Percentiles rank a stretch among this genome's conserved stretches.
Evolutionary conservation across 2,329 filamentous ascomycete genomes (phyloP).

Genomic region (Hymenoscyphus occultus): DNA sequence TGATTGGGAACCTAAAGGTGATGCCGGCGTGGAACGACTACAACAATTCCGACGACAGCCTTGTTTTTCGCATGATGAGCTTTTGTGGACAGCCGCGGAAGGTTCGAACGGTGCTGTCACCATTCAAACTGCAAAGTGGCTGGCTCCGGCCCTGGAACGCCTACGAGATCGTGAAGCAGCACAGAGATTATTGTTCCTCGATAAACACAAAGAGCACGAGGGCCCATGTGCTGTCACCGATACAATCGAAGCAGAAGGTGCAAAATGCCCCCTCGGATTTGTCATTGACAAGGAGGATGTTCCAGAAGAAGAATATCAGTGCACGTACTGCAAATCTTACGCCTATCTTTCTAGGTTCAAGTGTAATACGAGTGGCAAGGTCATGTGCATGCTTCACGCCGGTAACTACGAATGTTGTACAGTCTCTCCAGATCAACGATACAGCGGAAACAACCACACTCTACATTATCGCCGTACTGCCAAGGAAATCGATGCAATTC

Average conservation of each 20-base stretch:
- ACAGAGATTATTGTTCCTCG: constrained; percentile 66
- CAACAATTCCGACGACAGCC: constrained; percentile 87
- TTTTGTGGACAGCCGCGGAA: constrained; percentile 85
- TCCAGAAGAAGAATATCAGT: constrained; percentile 89
- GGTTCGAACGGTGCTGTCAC: constrained; percentile 60
- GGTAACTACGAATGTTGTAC: constrained; percentile 80
- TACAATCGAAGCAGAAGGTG: constrained; percentile 29
- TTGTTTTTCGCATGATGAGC: constrained; percentile 95
- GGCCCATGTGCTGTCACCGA: constrained; percentile 35
- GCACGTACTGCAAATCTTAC: constrained; percentile 87
- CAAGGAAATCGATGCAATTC: constrained; percentile 62
- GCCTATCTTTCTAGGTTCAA: constrained; percentile 87
- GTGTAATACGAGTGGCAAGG: constrained; percentile 77
- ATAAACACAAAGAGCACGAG: constrained; percentile 57
- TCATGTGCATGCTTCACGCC: constrained; percentile 79
- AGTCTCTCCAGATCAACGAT: constrained; percentile 61
- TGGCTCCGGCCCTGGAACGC: constrained; percentile 79
- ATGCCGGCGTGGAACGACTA: constrained; percentile 79
- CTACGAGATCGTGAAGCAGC: constrained; percentile 71
- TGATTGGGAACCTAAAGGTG: constrained; percentile 93
- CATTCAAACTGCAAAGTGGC: constrained; percentile 93
- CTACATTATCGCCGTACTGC: constrained; percentile 76
- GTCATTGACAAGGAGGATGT: constrained; percentile 70
- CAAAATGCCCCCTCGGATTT: constrained; percentile 57
- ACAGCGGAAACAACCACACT: constrained; percentile 65